Conservation (phyloP, 2,329 filamentous ascomycete genomes). For the Aphanoascus verrucosus region DNA sequence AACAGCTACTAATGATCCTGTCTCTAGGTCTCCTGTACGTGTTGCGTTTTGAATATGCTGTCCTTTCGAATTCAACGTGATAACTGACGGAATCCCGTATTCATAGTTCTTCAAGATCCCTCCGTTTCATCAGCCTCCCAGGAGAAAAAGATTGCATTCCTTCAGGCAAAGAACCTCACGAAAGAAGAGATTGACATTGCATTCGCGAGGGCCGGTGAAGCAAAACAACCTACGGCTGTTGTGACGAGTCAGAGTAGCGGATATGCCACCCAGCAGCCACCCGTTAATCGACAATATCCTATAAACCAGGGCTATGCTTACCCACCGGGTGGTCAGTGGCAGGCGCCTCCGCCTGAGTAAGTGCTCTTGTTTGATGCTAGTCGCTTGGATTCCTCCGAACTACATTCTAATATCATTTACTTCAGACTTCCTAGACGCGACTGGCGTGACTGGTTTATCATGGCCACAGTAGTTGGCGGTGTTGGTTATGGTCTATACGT, state of each 20-base stretch:
- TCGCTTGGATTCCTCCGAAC: no score
- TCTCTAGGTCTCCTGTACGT: conserved; percentile 43
- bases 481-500: conserved; percentile 82
- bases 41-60: background rate
- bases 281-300: conserved; percentile 33
- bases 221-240: conserved; percentile 37
- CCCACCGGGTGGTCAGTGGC: conserved; percentile 44
- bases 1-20: conserved; percentile 19
- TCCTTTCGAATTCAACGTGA: background rate
- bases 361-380: conserved; percentile 16
- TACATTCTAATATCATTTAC: background rate
- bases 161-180: conserved; percentile 93
- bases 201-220: conserved; percentile 61
- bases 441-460: conserved; percentile 99
- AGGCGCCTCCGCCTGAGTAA: conserved; percentile 45
- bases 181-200: conserved; percentile 87
- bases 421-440: conserved; percentile 60
- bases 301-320: conserved; percentile 39
- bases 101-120: conserved; percentile 79
- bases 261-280: conserved; percentile 35
- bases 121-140: conserved; percentile 81
- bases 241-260: conserved; percentile 37
- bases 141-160: conserved; percentile 83
- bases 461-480: conserved; percentile 88
- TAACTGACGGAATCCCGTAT: background rate